Base-by-base conservation (phyloP, 1,284 basidiomycete species). In the Pascua guehoae region DNA sequence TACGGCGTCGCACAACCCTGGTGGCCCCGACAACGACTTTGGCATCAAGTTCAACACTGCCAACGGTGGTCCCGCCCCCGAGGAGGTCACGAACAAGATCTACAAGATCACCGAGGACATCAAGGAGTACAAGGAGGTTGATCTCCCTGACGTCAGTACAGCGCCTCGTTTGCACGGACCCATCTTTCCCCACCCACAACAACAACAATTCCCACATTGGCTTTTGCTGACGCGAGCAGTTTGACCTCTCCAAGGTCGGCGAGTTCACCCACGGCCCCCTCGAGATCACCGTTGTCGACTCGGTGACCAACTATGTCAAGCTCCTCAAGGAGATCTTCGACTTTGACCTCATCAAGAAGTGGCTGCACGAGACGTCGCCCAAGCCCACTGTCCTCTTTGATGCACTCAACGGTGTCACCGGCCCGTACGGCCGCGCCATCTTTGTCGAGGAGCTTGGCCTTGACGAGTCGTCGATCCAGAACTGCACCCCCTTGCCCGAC, bases 41-140 rank as follows among this genome's bases (percentile, higher is more conserved):
- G 95, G 95, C 60, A 97, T 98, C 85, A 98, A 98, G 81, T 98
- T 96, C 82, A 98, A 98, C 80, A 88, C 93, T 57, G 87, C 87
- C 47, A 98, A 98, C 70, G 95, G 95, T 63, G 96, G 95, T 0
- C 95, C 95, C 32, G 95, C 95, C 10, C 93, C 95, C 2, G 95
- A 98, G 79, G 85, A 81, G 64, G 88, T 98, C 57, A 98, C 95
- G 17, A 83, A 98, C 81, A 87, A 86, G 79, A 98, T 98, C 68
- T 96, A 84, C 76, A 89, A 91, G 73, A 86, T 86, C 76, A 93
- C 92, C 57, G 94, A 91, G 82, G 84, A 84, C 42, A 91, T 98
- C 76, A 78, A 81, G 61, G 84, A 81, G 57, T 98, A 98, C 85
- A 91, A 91, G 79, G 77, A 88, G 71, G 84, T 96, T 66, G 85